phyloP scores from a whole-genome alignment of 257 asterid genomes.

The Solanum okadae region DNA sequence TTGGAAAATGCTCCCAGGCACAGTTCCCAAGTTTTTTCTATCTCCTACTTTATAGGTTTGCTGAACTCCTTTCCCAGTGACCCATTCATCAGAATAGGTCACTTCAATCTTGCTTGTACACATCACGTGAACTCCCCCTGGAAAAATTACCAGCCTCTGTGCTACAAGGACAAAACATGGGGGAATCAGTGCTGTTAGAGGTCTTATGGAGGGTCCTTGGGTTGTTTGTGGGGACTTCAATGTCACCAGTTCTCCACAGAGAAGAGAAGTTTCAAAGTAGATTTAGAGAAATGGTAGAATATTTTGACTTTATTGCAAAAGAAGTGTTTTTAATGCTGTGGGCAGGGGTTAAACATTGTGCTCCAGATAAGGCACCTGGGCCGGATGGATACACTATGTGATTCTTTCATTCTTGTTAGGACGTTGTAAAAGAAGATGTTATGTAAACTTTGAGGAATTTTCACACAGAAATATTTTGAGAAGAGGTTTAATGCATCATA shows the following conservation, averaged over 20 bases:
- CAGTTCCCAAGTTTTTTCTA: background rate
- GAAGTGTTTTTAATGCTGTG: background rate
- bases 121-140: background rate
- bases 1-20: background rate
- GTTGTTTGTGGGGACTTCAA: background rate
- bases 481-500: background rate
- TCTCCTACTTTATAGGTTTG: background rate
- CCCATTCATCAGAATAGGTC: background rate
- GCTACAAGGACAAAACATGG: background rate
- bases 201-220: background rate
- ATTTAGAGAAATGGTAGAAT: background rate
- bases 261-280: background rate
- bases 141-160: background rate
- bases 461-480: background rate
- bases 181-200: background rate
- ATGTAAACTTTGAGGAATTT: background rate
- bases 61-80: background rate
- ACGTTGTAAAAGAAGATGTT: background rate
- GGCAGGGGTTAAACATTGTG: background rate
- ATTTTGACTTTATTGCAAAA: background rate
- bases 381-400: background rate
- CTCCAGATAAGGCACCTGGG: background rate
- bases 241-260: background rate
- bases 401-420: background rate
- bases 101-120: background rate